Conservation (phyloP, 139 green algal genomes). For the Chlamydomonas urium region DNA sequence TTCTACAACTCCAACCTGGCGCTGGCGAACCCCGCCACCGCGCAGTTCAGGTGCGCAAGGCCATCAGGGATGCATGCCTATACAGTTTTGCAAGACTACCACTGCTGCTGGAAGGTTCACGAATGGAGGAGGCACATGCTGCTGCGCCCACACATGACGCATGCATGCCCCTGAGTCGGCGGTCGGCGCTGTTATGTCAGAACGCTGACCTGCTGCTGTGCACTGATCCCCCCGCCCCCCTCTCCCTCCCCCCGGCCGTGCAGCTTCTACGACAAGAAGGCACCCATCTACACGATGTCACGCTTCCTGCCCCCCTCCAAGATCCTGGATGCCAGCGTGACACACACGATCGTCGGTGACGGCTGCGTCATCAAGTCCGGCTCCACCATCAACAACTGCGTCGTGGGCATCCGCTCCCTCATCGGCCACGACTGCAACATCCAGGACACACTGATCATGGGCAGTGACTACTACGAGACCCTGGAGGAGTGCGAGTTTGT, state of each 20-base stretch:
- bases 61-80: background rate
- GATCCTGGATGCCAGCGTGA: conserved; percentile 56
- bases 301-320: conserved; percentile 65
- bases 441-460: conserved; percentile 89
- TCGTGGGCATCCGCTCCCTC: conserved; percentile 60
- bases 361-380: conserved; percentile 63
- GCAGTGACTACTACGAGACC: conserved; percentile 97
- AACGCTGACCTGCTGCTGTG: too few species aligned
- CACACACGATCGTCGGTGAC: conserved; percentile 74
- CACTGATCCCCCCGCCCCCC: background rate
- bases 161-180: too few species aligned
- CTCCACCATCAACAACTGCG: conserved; percentile 32
- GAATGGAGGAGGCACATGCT: too few species aligned
- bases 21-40: conserved; percentile 73
- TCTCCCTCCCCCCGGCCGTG: background rate
- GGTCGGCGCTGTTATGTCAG: too few species aligned
- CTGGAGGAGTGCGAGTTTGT: conserved; percentile 72
- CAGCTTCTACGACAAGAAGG: conserved; percentile 59
- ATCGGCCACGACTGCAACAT: conserved; percentile 47
- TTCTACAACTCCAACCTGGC: conserved; percentile 97
- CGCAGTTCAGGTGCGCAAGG: conserved; percentile 69
- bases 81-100: background rate
- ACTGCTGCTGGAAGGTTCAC: too few species aligned
- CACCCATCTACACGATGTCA: conserved; percentile 65
- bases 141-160: too few species aligned